These are phyloP conservation scores for Globisporangium acanthophoron DNA, from an alignment of 352 stramenopile species.

Conservation along the genomic window DNA sequence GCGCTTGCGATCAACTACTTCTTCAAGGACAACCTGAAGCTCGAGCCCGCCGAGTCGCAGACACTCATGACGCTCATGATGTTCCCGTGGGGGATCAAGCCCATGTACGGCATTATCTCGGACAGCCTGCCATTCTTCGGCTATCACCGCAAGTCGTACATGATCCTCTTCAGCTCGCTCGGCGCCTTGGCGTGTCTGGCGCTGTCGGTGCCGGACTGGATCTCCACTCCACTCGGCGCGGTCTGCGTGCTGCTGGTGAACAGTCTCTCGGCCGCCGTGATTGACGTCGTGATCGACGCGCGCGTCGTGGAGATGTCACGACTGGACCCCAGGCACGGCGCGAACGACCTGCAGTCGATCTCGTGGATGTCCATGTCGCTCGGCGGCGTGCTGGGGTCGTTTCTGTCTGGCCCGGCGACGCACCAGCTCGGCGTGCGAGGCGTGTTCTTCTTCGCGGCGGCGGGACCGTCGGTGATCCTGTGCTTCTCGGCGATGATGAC, in stretches of 20 bases:
- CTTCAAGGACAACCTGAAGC: conserved; percentile 94
- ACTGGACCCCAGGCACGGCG: conserved; percentile 76
- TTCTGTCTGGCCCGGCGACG: conserved; percentile 89
- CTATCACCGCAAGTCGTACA: conserved; percentile 94
- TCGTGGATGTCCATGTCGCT: conserved; percentile 93
- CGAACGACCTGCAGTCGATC: conserved; percentile 91
- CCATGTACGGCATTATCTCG: conserved; percentile 94
- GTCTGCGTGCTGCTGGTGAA: conserved; percentile 71
- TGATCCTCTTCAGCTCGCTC: conserved; percentile 85
- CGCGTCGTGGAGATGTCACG: conserved; percentile 94
- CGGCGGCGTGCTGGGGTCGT: conserved; percentile 90
- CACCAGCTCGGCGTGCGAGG: conserved; percentile 87
- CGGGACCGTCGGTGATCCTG: conserved; percentile 88
- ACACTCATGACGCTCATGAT: conserved; percentile 92
- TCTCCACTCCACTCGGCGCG: conserved; percentile 47
- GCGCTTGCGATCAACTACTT: conserved; percentile 93
- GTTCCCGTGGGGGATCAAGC: conserved; percentile 95
- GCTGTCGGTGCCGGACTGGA: conserved; percentile 46
- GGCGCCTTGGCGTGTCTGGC: conserved; percentile 51
- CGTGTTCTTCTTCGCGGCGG: conserved; percentile 91
- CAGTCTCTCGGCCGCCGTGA: conserved; percentile 89
- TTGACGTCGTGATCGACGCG: conserved; percentile 96
- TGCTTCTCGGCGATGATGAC: conserved; percentile 86
- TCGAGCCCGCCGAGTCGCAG: conserved; percentile 91
- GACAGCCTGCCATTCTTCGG: conserved; percentile 93